These are phyloP conservation scores for Bonia amplexicaulis DNA, from an alignment of 176 grass and related monocot genomes.

Conservation along the genomic window DNA sequence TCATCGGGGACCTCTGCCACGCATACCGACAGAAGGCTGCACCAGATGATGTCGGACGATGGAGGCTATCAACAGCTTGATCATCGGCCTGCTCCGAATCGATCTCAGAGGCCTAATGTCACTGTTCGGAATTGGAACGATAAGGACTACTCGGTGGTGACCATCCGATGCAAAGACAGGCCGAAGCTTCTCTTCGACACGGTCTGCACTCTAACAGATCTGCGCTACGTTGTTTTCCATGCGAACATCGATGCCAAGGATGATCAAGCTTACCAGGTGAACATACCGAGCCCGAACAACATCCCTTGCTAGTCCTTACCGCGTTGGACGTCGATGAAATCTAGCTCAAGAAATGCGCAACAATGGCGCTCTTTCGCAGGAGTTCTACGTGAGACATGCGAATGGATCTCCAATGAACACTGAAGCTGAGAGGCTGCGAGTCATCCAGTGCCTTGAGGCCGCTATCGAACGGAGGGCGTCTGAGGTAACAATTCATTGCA, in stretches of 20 bases:
- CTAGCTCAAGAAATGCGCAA: slow-evolving; percentile 9
- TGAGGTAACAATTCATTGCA: slow-evolving; percentile 47
- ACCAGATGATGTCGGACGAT: slow-evolving; percentile 82
- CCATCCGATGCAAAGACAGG: slow-evolving; percentile 73
- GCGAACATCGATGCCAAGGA: slow-evolving; percentile 65
- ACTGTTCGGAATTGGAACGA: slow-evolving; percentile 72
- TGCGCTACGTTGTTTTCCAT: slow-evolving; percentile 79
- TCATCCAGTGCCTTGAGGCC: slow-evolving; percentile 74
- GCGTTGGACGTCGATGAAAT: neutral
- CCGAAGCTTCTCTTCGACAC: slow-evolving; percentile 86
- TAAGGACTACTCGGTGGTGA: slow-evolving; percentile 82
- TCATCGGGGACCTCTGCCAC: slow-evolving; percentile 31
- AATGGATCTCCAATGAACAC: slow-evolving; percentile 69
- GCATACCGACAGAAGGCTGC: slow-evolving; percentile 58
- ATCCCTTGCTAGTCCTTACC: neutral
- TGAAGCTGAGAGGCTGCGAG: slow-evolving; percentile 59
- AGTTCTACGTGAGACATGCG: slow-evolving; percentile 78
- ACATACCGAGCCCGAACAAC: neutral
- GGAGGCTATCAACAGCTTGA: slow-evolving; percentile 40
- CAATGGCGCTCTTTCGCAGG: slow-evolving; percentile 26
- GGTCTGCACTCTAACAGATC: slow-evolving; percentile 75
- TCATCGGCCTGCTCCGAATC: slow-evolving; percentile 9
- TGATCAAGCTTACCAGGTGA: slow-evolving; percentile 71
- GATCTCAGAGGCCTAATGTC: slow-evolving; percentile 40
- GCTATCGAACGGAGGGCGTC: slow-evolving; percentile 75